Conservation (phyloP, 257 asterid species). For the Misopates orontium region DNA sequence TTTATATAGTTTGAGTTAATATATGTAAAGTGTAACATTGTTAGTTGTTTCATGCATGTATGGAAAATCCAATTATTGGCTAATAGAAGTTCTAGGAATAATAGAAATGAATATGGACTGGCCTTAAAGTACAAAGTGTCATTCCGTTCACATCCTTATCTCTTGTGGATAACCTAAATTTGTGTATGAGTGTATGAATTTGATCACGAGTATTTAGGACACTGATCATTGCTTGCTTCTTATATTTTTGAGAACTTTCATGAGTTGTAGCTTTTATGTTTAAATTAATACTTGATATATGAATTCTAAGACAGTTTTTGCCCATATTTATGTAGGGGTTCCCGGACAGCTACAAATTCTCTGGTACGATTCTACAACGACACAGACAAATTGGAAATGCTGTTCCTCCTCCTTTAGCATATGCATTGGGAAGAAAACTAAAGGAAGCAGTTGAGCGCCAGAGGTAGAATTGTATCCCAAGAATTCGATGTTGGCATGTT, state of each 20-base stretch:
- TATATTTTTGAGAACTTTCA: background rate
- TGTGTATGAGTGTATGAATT: too few species aligned
- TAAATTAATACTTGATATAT: background rate
- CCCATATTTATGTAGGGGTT: constrained; percentile 61
- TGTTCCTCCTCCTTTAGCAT: constrained; percentile 93
- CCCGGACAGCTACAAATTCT: constrained; percentile 69
- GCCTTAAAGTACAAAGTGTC: background rate
- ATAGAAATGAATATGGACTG: background rate
- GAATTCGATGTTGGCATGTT: background rate
- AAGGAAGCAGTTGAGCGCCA: constrained; percentile 72
- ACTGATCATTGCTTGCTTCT: background rate
- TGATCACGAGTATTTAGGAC: background rate
- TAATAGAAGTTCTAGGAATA: too few species aligned
- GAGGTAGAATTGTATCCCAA: constrained; percentile 7
- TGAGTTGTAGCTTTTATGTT: background rate
- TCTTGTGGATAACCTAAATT: too few species aligned
- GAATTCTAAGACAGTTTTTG: background rate
- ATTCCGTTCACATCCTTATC: too few species aligned
- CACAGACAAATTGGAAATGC: constrained; percentile 96
- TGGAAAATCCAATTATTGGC: too few species aligned
- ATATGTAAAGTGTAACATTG: too few species aligned
- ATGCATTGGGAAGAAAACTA: constrained; percentile 77
- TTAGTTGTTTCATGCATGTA: too few species aligned
- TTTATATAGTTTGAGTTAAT: background rate
- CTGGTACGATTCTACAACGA: constrained; percentile 67